These are phyloP conservation scores for Lodderomyces pseudojiufengensis DNA, from an alignment of 1,139 yeast species.

Conservation along the genomic window DNA sequence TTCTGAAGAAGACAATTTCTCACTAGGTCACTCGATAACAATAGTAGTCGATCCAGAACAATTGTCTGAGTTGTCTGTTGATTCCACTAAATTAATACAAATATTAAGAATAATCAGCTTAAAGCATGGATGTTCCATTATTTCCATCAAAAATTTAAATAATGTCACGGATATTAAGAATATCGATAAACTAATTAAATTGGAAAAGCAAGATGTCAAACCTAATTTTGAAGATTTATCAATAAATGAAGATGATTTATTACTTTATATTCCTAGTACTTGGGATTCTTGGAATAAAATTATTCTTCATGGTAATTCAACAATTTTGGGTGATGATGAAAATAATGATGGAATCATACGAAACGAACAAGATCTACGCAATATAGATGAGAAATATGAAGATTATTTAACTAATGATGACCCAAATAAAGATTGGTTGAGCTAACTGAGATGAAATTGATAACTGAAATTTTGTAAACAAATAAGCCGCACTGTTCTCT, in stretches of 20 bases:
- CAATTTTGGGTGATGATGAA: constrained; percentile 16
- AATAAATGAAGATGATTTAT: constrained; percentile 1
- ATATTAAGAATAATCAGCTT: constrained; percentile 47
- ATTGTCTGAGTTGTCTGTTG: constrained; percentile 14
- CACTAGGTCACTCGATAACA: constrained; percentile 12
- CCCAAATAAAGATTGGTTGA: too few relatives aligned
- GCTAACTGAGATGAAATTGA: too few relatives aligned
- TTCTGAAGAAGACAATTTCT: too few relatives aligned
- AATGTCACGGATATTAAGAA: constrained; percentile 10
- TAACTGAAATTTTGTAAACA: too few relatives aligned
- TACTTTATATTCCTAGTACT: constrained; percentile 43
- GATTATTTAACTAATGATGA: constrained; percentile 1
- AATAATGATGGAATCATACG: constrained; percentile 14
- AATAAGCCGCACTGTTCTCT: too few relatives aligned
- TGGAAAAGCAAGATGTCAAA: constrained; percentile 4
- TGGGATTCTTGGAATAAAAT: constrained; percentile 54
- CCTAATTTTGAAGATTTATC: constrained; percentile 10
- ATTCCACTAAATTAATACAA: constrained; percentile 44
- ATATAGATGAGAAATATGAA: constrained; percentile 9
- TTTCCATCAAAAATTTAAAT: constrained; percentile 5
- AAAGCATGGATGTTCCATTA: constrained; percentile 28
- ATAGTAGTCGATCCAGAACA: constrained; percentile 18
- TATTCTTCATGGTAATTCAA: constrained; percentile 35
- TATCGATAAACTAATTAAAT: constrained; percentile 2
- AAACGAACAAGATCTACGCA: constrained; percentile 8